phyloP scores from a whole-genome alignment of 2,329 filamentous ascomycete genomes.

The Tolypocladium inflatum region DNA sequence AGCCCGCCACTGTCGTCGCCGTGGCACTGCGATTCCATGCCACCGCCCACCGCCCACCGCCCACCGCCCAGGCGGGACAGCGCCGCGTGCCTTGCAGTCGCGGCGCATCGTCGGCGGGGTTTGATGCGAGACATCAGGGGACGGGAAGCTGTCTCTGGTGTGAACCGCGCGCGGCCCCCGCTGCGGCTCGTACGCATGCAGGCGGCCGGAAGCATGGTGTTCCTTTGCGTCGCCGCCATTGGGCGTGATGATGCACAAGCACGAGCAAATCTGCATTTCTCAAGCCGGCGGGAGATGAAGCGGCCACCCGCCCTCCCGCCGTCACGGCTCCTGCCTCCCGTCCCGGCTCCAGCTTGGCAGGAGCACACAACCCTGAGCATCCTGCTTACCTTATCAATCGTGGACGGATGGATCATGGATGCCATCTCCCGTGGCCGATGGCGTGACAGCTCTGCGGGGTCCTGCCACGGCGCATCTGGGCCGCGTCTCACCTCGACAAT shows the following conservation, averaged over 20 bases:
- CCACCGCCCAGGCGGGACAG: background rate
- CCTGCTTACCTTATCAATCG: background rate
- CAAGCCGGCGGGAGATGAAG: background rate
- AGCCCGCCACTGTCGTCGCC: background rate
- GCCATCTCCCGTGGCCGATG: background rate
- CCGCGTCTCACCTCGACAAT: background rate
- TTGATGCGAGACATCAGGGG: background rate
- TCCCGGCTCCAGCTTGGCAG: too few species aligned
- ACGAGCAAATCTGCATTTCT: background rate
- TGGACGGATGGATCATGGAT: background rate
- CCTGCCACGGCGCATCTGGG: background rate
- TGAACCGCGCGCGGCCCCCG: background rate
- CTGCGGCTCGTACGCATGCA: background rate
- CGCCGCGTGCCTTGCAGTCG: background rate
- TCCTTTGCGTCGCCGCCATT: background rate
- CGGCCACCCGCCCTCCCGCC: too few species aligned
- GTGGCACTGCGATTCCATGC: background rate
- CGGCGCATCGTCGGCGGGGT: background rate
- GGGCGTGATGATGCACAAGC: background rate
- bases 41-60: too few species aligned
- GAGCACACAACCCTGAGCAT: too few species aligned
- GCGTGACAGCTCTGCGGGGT: background rate
- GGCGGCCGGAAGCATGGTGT: background rate
- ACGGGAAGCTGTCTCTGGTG: background rate
- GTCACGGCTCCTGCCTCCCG: too few species aligned